Evolutionary conservation across 371 early-diverging fungal species (phyloP), one percentile per base, ranked within the genome.

Genomic region (Vairimorpha ceranae): DNA sequence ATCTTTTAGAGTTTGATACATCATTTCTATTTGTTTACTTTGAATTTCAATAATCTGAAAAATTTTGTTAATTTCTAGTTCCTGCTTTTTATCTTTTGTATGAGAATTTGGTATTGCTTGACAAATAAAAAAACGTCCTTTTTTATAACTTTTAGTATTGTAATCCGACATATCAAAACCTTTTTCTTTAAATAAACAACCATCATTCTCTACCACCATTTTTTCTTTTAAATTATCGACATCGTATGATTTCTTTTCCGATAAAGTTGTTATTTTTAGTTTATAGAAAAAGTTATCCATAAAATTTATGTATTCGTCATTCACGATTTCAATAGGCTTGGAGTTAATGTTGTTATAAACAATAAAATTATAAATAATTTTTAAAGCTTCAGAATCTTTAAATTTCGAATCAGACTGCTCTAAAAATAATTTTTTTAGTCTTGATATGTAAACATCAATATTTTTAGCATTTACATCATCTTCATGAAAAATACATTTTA

Each of bases 71-170:
- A 56, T 23, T 6, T 70, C 61, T 12, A 33, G n/a, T 21, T n/a
- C 29, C 46, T 46, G 0, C 14, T 45, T 35, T n/a, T 46, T 52
- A 33, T 70, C 43, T 19, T 70, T 43, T 23, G 8, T 51, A 4
- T 45, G 27, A 33, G 52, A 36, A 43, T 43, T 30, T 10, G 71
- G 71, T 0, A 70, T 35, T 17, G 71, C 71, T 17, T 70, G 59
- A 32, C 41, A 70, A 17, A 70, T 63, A 46, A 41, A 41, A 52
- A 70, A 70, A 32, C 71, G 23, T 4, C 71, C 71, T 27, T 52
- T 70, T 29, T 63, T 61, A 35, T 70, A 70, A 27, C 36, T 52
- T 23, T 52, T 70, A 46, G 71, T 70, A 3, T 63, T 46, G 52
- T 43, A 70, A 0, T 36, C 33, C 29, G 25, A 21, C 52, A 61